phyloP scores from a whole-genome alignment of 1,284 basidiomycete species.

The Apiotrichum brassicae region DNA sequence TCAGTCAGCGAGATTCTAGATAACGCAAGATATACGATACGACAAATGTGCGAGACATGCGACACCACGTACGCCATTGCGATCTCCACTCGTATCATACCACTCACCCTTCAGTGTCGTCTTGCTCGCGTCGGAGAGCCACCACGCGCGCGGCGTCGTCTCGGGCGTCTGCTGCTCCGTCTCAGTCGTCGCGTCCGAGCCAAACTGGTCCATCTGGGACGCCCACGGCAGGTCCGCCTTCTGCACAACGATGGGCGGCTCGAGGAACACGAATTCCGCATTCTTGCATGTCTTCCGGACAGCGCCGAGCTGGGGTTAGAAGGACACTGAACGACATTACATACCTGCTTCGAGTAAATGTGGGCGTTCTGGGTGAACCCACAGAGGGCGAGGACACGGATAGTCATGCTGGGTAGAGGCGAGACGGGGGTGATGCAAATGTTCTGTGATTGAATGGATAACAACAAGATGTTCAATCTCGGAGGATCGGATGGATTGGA shows the following conservation, averaged over 20 bases:
- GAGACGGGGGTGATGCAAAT: no score
- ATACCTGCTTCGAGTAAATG: conserved; percentile 72
- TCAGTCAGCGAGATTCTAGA: no score
- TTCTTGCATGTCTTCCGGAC: conserved; percentile 50
- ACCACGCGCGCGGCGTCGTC: conserved; percentile 73
- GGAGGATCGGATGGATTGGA: no score
- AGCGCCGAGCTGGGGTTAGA: conserved; percentile 23
- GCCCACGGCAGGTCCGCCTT: conserved; percentile 60
- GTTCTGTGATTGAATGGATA: no score
- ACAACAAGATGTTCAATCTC: no score
- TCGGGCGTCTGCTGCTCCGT: conserved; percentile 54
- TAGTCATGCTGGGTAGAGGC: conserved; percentile 6
- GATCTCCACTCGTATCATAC: no score
- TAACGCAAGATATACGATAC: no score
- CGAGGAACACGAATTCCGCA: conserved; percentile 63
- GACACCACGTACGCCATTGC: no score
- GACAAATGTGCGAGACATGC: no score
- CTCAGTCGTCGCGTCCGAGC: conserved; percentile 53
- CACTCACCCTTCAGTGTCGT: no score
- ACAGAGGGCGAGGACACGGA: conserved; percentile 35
- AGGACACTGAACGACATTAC: not conserved
- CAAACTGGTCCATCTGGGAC: conserved; percentile 52
- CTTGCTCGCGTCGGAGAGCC: conserved; percentile 52
- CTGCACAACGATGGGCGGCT: conserved; percentile 62
- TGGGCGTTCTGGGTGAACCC: conserved; percentile 75